Percentiles rank a stretch among this genome's conserved stretches.
Conservation (phyloP, 1,284 basidiomycete species). For the Cutaneotrichosporon sp. region DNA sequence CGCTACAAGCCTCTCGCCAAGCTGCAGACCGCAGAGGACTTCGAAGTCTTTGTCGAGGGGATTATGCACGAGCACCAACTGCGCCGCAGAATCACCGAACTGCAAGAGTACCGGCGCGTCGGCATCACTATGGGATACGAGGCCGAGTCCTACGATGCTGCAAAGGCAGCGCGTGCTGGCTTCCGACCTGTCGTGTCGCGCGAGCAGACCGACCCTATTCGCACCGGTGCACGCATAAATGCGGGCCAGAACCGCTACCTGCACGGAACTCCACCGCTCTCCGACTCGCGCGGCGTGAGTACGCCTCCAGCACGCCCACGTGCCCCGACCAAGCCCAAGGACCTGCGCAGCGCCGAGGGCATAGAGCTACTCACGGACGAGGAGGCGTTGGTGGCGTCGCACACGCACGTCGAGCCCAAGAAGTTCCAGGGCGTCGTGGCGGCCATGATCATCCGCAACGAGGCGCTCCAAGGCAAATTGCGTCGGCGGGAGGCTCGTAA, state of each 20-base stretch:
- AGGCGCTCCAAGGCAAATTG: conserved; percentile 79
- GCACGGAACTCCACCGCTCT: conserved; percentile 32
- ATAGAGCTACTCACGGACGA: conserved; percentile 80
- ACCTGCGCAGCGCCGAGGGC: conserved; percentile 75
- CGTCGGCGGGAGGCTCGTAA: conserved; percentile 77
- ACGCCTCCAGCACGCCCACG: conserved; percentile 27
- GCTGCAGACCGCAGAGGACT: conserved; percentile 87
- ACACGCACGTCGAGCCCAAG: conserved; percentile 81
- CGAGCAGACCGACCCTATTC: conserved; percentile 39
- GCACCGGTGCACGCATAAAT: conserved; percentile 43
- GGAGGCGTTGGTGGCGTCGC: conserved; percentile 84
- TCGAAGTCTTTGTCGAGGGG: conserved; percentile 83
- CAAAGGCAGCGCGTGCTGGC: conserved; percentile 60
- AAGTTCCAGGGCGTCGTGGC: conserved; percentile 92
- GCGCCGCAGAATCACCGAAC: conserved; percentile 78
- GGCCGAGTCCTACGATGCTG: conserved; percentile 79
- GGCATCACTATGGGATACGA: conserved; percentile 80
- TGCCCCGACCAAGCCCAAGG: not conserved
- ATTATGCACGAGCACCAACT: conserved; percentile 84
- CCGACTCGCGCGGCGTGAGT: conserved; percentile 29
- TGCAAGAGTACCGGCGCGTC: conserved; percentile 81
- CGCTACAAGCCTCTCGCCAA: conserved; percentile 89
- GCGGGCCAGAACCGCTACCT: conserved; percentile 49
- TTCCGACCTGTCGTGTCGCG: conserved; percentile 41
- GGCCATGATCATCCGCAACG: conserved; percentile 84